Evolutionary conservation across 179 eudicot genomes (phyloP).

Genomic region (Heliamphora pulchella): DNA sequence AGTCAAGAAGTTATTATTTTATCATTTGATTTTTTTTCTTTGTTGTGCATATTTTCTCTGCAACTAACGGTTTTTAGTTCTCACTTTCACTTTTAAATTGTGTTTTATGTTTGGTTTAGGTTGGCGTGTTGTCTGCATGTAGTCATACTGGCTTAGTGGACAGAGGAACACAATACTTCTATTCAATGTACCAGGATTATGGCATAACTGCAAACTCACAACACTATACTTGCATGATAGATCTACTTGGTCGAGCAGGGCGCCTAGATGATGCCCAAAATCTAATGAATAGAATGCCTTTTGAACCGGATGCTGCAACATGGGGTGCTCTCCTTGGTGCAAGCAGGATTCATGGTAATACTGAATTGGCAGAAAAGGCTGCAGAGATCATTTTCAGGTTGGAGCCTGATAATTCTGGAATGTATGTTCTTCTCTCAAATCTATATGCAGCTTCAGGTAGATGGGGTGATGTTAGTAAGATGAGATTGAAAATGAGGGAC

Average conservation of each 20-base stretch:
- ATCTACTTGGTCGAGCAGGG: slow-evolving; percentile 73
- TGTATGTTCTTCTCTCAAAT: slow-evolving; percentile 57
- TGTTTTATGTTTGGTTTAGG: slow-evolving; percentile 26
- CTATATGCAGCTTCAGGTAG: slow-evolving; percentile 64
- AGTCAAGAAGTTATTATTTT: background rate
- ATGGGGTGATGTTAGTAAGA: slow-evolving; percentile 57
- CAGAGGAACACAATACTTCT: slow-evolving; percentile 50
- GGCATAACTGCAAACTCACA: slow-evolving; percentile 49
- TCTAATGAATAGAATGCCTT: slow-evolving; percentile 56
- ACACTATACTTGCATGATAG: slow-evolving; percentile 79
- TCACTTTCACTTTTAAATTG: background rate
- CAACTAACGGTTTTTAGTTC: background rate
- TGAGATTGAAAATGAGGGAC: slow-evolving; percentile 64
- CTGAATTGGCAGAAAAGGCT: slow-evolving; percentile 65
- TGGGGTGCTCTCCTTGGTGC: slow-evolving; percentile 77
- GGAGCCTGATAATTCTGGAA: slow-evolving; percentile 56
- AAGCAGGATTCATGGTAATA: slow-evolving; percentile 59
- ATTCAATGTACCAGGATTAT: slow-evolving; percentile 45
- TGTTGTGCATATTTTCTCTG: background rate
- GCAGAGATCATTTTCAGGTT: slow-evolving; percentile 48
- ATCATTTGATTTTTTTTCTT: background rate
- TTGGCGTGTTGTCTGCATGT: slow-evolving; percentile 70
- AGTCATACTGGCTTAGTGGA: slow-evolving; percentile 65
- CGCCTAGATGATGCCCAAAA: slow-evolving; percentile 58
- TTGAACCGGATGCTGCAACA: slow-evolving; percentile 61